phyloP scores from a whole-genome alignment of 495 filamentous ascomycete genomes.

The Aspergillus ellipticus region DNA sequence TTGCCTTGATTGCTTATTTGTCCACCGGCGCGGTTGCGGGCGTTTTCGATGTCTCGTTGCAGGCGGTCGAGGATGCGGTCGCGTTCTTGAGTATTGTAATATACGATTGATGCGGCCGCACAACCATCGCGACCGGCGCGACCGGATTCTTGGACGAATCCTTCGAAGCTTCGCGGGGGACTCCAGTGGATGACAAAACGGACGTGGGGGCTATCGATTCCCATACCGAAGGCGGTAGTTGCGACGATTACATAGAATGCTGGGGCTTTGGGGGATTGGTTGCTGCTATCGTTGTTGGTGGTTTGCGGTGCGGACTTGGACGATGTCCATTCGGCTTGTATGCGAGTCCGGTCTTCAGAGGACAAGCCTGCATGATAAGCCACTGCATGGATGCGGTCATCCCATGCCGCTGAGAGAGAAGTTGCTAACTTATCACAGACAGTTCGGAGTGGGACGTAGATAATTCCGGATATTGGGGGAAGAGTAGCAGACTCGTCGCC shows the following conservation, averaged over 20 bases:
- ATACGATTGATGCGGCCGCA: constrained; percentile 79
- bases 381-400: constrained; percentile 39
- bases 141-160: constrained; percentile 93
- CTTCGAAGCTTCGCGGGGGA: constrained; percentile 87
- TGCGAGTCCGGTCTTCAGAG: constrained; percentile 37
- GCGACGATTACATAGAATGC: constrained; percentile 90
- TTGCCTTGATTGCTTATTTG: constrained; percentile 12
- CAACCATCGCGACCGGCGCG: constrained; percentile 87
- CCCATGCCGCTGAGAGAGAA: constrained; percentile 23
- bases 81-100: constrained; percentile 80
- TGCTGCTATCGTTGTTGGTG: neutral
- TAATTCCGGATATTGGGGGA: constrained; percentile 74
- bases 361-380: constrained; percentile 51
- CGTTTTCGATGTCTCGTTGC: constrained; percentile 31
- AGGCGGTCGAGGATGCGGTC: constrained; percentile 63
- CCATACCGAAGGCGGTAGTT: constrained; percentile 96
- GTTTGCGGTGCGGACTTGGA: constrained; percentile 35
- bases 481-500: constrained; percentile 42
- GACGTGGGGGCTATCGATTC: constrained; percentile 92
- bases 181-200: constrained; percentile 94
- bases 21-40: constrained; percentile 31
- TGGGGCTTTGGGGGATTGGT: constrained; percentile 11
- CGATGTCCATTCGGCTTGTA: constrained; percentile 67
- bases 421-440: constrained; percentile 71
- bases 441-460: constrained; percentile 78